phyloP scores from a whole-genome alignment of 2,329 filamentous ascomycete genomes.

The Fusarium dimerum region DNA sequence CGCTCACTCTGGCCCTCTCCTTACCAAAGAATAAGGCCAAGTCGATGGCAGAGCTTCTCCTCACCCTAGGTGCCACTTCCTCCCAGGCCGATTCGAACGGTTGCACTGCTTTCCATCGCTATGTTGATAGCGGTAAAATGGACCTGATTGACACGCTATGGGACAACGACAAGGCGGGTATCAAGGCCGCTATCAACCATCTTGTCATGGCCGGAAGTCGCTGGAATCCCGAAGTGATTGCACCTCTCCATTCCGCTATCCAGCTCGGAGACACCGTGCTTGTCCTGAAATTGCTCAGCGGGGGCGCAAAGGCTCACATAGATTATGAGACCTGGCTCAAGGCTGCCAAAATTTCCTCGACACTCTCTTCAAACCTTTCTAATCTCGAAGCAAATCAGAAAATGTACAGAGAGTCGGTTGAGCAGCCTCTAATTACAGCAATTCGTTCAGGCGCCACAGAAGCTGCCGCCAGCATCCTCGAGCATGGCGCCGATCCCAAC shows the following conservation, averaged over 20 bases:
- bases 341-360: conserved; percentile 48
- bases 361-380: conserved; percentile 34
- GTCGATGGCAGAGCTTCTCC: conserved; percentile 63
- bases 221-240: conserved; percentile 40
- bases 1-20: conserved; percentile 65
- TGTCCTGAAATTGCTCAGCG: conserved; percentile 61
- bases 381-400: conserved; percentile 50
- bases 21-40: conserved; percentile 65
- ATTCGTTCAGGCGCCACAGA: conserved; percentile 43
- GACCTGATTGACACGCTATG: conserved; percentile 52
- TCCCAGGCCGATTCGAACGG: conserved; percentile 70
- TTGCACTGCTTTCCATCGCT: conserved; percentile 66
- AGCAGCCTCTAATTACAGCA: conserved; percentile 70
- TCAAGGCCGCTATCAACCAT: conserved; percentile 68
- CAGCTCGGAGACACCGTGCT: conserved; percentile 51
- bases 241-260: conserved; percentile 62
- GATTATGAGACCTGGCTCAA: conserved; percentile 67
- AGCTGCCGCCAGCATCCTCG: conserved; percentile 59
- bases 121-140: conserved; percentile 52
- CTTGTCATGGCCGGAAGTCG: conserved; percentile 44
- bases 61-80: conserved; percentile 70
- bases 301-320: conserved; percentile 61
- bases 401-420: conserved; percentile 46
- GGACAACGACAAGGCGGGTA: conserved; percentile 59
- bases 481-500: conserved; percentile 66